These are phyloP conservation scores for Vigna trinervia DNA, from an alignment of 306 rosid species.

Conservation along the genomic window DNA sequence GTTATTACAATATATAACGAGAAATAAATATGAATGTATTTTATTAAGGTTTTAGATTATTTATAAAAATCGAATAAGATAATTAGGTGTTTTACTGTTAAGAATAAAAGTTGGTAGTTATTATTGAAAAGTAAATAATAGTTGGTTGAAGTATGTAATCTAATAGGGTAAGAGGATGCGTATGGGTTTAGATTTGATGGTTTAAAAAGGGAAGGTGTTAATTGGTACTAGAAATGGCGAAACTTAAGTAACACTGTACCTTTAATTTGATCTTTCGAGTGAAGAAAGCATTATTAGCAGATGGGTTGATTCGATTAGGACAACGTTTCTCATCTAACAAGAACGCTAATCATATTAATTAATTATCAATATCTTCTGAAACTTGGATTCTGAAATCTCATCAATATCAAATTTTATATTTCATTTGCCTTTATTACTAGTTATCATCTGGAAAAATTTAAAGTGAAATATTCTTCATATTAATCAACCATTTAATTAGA, in stretches of 20 bases:
- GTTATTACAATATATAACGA: too few species aligned
- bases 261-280: neutral
- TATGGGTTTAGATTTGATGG: neutral
- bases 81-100: too few species aligned
- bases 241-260: neutral
- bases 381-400: neutral
- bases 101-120: neutral
- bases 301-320: neutral
- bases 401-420: neutral
- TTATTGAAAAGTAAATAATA: neutral
- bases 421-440: too few species aligned
- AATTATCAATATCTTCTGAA: neutral
- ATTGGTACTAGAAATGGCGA: neutral
- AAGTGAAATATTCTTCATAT: too few species aligned
- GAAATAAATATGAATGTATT: too few species aligned
- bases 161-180: neutral
- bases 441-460: too few species aligned
- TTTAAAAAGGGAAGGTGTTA: neutral
- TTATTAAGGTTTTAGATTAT: too few species aligned
- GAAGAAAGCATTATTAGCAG: constrained; percentile 6
- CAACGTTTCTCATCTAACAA: constrained; percentile 3
- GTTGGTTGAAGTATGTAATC: constrained; percentile 6
- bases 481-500: too few species aligned
- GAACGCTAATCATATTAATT: neutral
- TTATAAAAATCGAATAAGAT: too few species aligned